A percentile compares a stretch with the other conserved stretches of the same genome.
These are phyloP conservation scores for Hypoxylon sp. DNA, from an alignment of 2,329 filamentous ascomycete genomes.

Conservation along the genomic window DNA sequence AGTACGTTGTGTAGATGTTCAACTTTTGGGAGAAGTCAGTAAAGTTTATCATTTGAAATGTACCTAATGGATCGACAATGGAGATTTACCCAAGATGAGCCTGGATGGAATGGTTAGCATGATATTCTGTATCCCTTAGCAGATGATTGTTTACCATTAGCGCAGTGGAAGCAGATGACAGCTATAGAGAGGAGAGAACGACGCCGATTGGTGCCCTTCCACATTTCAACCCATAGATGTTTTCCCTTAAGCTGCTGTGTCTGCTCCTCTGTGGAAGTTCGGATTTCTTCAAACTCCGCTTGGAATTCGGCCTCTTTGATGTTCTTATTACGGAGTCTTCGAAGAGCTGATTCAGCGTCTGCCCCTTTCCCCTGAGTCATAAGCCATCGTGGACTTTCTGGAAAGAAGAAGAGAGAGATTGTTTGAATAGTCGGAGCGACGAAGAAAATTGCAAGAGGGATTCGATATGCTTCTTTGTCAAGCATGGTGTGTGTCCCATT, in stretches of 20 bases:
- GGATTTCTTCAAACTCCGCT: slow-evolving; percentile 54
- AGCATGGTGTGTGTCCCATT: slow-evolving; percentile 49
- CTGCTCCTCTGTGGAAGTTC: slow-evolving; percentile 52
- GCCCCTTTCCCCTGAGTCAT: slow-evolving; percentile 56
- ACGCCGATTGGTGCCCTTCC: slow-evolving; percentile 52
- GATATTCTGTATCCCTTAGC: background rate
- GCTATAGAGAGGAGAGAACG: slow-evolving; percentile 53
- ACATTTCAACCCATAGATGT: slow-evolving; percentile 54
- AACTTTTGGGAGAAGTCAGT: slow-evolving; percentile 10
- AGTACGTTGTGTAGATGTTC: slow-evolving; percentile 54
- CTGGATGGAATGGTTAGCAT: slow-evolving; percentile 37
- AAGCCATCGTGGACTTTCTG: slow-evolving; percentile 59
- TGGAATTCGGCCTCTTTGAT: slow-evolving; percentile 52
- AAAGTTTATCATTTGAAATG: background rate
- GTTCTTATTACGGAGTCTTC: slow-evolving; percentile 50
- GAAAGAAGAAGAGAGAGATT: slow-evolving; percentile 55
- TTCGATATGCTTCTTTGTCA: slow-evolving; percentile 46
- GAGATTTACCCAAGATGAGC: slow-evolving; percentile 54
- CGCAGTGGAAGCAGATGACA: slow-evolving; percentile 54
- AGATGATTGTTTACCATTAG: slow-evolving; percentile 48
- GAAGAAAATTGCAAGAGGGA: slow-evolving; percentile 54
- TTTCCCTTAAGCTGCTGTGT: slow-evolving; percentile 46
- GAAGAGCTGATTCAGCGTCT: slow-evolving; percentile 51
- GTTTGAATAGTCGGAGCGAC: slow-evolving; percentile 54
- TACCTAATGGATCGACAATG: no score